Evolutionary conservation across 306 rosid species (phyloP).

Genomic region (Purshia tridentata): DNA sequence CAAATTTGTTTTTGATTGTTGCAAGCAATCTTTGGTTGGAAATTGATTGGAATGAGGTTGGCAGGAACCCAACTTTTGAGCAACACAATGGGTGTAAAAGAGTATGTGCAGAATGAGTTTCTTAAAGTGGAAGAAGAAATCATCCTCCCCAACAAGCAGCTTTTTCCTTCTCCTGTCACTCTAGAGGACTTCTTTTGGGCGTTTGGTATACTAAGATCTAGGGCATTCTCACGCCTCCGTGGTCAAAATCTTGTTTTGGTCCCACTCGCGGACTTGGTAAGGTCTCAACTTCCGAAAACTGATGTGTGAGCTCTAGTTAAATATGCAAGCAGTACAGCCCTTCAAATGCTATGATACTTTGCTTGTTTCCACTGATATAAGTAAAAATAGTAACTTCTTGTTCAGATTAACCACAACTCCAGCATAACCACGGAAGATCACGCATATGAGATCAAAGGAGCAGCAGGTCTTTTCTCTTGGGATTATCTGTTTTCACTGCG

Average conservation of each 20-base stretch:
- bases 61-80: conserved; percentile 93
- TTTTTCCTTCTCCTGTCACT: conserved; percentile 77
- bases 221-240: conserved; percentile 89
- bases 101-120: conserved; percentile 76
- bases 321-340: background rate
- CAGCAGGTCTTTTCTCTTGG: conserved; percentile 94
- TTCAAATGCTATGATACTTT: background rate
- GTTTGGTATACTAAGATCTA: conserved; percentile 91
- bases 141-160: conserved; percentile 64
- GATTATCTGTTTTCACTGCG: conserved; percentile 73
- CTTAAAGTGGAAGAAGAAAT: conserved; percentile 69
- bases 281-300: conserved; percentile 22
- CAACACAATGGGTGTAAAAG: conserved; percentile 75
- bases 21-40: background rate
- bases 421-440: conserved; percentile 75
- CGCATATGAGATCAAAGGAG: conserved; percentile 79
- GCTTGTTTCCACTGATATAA: background rate
- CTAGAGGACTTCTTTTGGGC: conserved; percentile 96
- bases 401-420: conserved; percentile 83
- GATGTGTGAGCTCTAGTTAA: background rate
- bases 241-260: conserved; percentile 79
- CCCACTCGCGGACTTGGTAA: conserved; percentile 88
- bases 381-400: conserved; percentile 15
- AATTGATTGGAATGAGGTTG: conserved; percentile 26
- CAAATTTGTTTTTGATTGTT: conserved; percentile 5